A percentile compares a stretch with the other conserved stretches of the same genome.
Conservation (phyloP, 805 yeast genomes). For the Sungouiella thailandica region DNA sequence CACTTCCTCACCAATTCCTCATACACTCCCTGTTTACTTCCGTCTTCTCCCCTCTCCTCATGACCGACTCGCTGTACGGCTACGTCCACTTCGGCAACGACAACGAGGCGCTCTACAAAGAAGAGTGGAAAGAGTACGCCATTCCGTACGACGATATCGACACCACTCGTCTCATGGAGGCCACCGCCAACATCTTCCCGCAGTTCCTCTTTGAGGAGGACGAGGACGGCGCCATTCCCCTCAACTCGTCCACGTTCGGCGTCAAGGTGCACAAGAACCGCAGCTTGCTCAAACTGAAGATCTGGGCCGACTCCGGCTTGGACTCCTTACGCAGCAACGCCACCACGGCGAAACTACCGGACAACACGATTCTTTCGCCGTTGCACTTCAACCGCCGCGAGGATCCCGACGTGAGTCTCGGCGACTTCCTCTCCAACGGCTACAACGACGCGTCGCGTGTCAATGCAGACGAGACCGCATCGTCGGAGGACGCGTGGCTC, state of each 20-base stretch:
- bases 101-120: constrained; percentile 37
- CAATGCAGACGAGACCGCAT: constrained; percentile 24
- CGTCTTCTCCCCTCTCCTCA: neutral
- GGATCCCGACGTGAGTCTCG: constrained; percentile 20
- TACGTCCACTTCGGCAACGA: constrained; percentile 34
- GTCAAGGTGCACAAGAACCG: constrained; percentile 34
- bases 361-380: constrained; percentile 30
- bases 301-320: constrained; percentile 32
- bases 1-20: too few relatives aligned
- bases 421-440: constrained; percentile 32
- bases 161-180: constrained; percentile 32
- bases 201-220: constrained; percentile 35
- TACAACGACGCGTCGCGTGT: constrained; percentile 14
- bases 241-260: constrained; percentile 33
- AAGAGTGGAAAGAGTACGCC: constrained; percentile 37
- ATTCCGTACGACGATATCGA: constrained; percentile 40
- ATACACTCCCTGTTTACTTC: too few relatives aligned
- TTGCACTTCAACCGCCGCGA: constrained; percentile 13
- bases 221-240: constrained; percentile 34
- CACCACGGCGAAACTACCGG: constrained; percentile 15
- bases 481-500: constrained; percentile 29
- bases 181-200: constrained; percentile 33
- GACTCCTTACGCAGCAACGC: constrained; percentile 22
- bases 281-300: constrained; percentile 22
- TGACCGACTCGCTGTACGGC: constrained; percentile 17